phyloP scores from a whole-genome alignment of 2,329 filamentous ascomycete species.

The Pleochaeta shiraiana region DNA sequence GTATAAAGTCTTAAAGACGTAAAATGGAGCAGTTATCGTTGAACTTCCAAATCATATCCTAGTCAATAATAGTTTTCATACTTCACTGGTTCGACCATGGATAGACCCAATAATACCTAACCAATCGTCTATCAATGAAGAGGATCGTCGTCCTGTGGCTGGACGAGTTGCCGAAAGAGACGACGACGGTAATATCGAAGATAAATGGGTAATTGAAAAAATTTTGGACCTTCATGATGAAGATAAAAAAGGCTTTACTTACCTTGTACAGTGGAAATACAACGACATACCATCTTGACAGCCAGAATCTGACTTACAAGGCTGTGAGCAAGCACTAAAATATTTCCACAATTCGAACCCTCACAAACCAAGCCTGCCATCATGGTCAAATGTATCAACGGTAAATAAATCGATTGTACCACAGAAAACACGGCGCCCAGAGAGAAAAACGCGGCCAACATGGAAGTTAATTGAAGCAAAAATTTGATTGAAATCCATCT shows the following conservation, averaged over 20 bases:
- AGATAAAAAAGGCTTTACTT: conserved; percentile 15
- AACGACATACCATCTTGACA: no score
- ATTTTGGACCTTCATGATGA: conserved; percentile 36
- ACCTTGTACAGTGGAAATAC: no score
- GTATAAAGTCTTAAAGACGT: background rate
- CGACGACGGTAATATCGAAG: conserved; percentile 1
- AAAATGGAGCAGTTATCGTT: background rate
- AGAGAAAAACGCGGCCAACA: background rate
- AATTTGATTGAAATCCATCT: background rate
- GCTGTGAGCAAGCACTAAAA: no score
- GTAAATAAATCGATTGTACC: background rate
- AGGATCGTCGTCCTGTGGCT: background rate
- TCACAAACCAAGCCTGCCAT: background rate
- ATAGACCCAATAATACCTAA: background rate
- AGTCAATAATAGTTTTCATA: background rate
- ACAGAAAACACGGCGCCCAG: background rate
- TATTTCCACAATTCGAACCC: background rate
- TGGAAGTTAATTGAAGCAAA: background rate
- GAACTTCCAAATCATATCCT: background rate
- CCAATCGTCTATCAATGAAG: no score
- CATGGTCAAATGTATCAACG: background rate
- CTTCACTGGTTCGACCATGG: background rate
- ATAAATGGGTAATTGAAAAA: conserved; percentile 8
- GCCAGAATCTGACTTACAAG: no score
- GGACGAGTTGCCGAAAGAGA: background rate